Base-by-base conservation (phyloP, 2,329 filamentous ascomycete genomes). In the Cyclaneusma minus region DNA sequence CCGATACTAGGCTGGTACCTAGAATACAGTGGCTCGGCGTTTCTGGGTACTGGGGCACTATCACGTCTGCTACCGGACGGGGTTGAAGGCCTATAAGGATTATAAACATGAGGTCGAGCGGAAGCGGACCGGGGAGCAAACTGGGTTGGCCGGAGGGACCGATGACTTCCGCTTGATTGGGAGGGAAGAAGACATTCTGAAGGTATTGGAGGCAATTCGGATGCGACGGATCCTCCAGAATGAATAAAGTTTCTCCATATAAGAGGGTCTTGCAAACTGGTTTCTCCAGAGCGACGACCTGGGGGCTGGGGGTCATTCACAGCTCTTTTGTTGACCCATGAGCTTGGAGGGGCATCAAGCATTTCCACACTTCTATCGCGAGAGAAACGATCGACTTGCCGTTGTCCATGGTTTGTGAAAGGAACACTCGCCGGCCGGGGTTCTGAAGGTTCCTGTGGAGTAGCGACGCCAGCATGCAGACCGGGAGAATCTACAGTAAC, bases 161-260 rank as follows among this genome's bases (percentile, higher is more conserved):
- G 18, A 8, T 11, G 18, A 8, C n/a, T 11, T 8, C n/a, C 8
- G n/a, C 18, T 20, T 8, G 8, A 8, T 11, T 20, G 18, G 9
- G 44, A 47, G 7, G 44, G 43, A 6, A 49, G 34, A n/a, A 48
- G 30, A 35, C 46, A 49, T 25, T 50, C 43, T 5, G 45, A 47
- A 9, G 47, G 47, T 24, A 50, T 50, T 14, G 45, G 40, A 18
- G 47, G 47, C 4, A 50, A 23, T 9, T 41, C 37, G 28, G 23
- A 35, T 11, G 34, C 21, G 10, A 13, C 27, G 3, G 38, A 35
- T 22, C 37, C 40, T 22, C 37, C 40, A 25, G 42, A 35, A 31
- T 41, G 30, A 6, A 40, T 32, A 26, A 35, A 36, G 14, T 34
- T 34, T 19, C 37, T 37, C 38, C 38, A 45, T 31, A 40, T 37